Conservation (phyloP, 1,139 yeast genomes). For the Debaryomyces sp. region DNA sequence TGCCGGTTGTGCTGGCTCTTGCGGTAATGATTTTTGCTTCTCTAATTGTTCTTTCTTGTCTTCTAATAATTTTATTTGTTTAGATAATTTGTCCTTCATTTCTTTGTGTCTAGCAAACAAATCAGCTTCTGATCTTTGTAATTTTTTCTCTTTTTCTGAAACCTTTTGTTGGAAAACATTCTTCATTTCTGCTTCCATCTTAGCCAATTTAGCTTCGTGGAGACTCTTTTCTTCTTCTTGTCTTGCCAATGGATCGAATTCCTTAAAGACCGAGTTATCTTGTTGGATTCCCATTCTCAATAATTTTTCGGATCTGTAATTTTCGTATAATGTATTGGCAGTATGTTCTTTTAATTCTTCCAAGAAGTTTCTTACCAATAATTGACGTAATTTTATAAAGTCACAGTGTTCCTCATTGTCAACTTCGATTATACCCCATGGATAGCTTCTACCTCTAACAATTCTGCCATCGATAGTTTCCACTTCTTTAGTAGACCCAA, state of each 20-base stretch:
- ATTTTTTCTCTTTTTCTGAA: conserved; percentile 93
- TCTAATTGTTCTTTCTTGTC: conserved; percentile 89
- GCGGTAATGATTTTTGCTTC: conserved; percentile 59
- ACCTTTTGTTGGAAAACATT: conserved; percentile 96
- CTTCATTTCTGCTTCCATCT: conserved; percentile 97
- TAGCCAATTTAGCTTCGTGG: conserved; percentile 91
- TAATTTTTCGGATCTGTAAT: conserved; percentile 86
- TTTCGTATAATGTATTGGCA: conserved; percentile 74
- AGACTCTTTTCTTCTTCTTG: conserved; percentile 92
- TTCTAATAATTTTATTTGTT: conserved; percentile 86
- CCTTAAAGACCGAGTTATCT: conserved; percentile 88
- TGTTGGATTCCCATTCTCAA: conserved; percentile 85
- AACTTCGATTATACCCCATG: conserved; percentile 98
- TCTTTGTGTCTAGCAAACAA: conserved; percentile 94
- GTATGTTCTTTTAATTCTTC: conserved; percentile 95
- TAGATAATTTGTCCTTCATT: conserved; percentile 90
- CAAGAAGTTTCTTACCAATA: conserved; percentile 85
- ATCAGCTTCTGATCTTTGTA: conserved; percentile 97
- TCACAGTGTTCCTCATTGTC: conserved; percentile 95
- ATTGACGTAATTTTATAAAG: conserved; percentile 86
- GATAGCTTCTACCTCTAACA: conserved; percentile 93
- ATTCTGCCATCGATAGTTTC: conserved; percentile 72
- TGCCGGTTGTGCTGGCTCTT: conserved; percentile 50
- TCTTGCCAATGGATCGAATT: conserved; percentile 89
- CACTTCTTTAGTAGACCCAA: conserved; percentile 84